Conservation (phyloP, 495 filamentous ascomycete species). For the Penicillium herquei region DNA sequence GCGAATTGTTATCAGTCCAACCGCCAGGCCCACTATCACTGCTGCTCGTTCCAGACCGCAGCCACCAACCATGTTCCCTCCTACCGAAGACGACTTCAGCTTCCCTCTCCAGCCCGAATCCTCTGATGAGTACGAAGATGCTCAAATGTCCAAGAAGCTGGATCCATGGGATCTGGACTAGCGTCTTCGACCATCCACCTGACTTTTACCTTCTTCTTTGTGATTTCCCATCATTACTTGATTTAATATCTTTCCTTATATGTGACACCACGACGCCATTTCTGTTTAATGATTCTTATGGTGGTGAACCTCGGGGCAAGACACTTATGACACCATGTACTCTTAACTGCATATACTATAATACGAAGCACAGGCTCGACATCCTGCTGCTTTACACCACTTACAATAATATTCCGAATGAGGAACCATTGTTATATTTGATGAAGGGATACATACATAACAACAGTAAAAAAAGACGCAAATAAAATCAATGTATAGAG, state of each 20-base stretch:
- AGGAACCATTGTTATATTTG: neutral
- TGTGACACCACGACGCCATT: conserved; percentile 17
- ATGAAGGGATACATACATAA: conserved; percentile 16
- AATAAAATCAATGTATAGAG: conserved; percentile 24
- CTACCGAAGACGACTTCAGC: conserved; percentile 40
- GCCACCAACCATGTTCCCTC: neutral
- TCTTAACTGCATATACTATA: no score
- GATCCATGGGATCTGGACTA: conserved; percentile 38
- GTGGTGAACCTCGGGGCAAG: conserved; percentile 7
- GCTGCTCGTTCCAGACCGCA: conserved; percentile 10
- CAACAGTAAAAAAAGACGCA: conserved; percentile 6
- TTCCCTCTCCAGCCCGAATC: conserved; percentile 39
- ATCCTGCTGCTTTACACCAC: no score
- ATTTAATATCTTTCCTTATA: conserved; percentile 19
- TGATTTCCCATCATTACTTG: conserved; percentile 8
- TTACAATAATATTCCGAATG: no score
- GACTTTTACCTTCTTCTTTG: conserved; percentile 3
- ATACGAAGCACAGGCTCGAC: no score
- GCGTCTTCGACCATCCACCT: neutral
- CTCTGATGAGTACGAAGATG: conserved; percentile 30
- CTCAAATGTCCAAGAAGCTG: conserved; percentile 14
- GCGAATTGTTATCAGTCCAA: conserved; percentile 61
- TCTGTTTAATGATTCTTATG: conserved; percentile 16
- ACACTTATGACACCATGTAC: conserved; percentile 9
- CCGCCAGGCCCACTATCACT: conserved; percentile 17